These are phyloP conservation scores for Brassica balearica DNA, from an alignment of 441 rosid species.

Conservation along the genomic window DNA sequence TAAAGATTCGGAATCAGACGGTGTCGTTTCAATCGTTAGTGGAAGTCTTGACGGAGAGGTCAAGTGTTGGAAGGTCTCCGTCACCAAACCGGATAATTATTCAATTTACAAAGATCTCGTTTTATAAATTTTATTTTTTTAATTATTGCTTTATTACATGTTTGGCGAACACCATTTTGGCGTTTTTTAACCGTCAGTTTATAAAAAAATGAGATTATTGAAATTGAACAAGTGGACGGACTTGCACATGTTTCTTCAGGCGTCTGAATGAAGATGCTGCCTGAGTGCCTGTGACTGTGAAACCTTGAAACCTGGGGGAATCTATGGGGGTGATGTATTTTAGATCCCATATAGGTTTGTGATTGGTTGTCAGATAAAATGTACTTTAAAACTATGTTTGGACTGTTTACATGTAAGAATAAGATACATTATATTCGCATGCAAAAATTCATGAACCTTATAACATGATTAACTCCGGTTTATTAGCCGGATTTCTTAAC, in stretches of 20 bases:
- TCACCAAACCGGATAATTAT: constrained; percentile 43
- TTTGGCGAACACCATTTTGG: constrained; percentile 13
- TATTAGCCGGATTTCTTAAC: too few species aligned
- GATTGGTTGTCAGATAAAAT: constrained; percentile 29
- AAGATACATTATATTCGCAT: constrained; percentile 20
- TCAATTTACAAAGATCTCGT: constrained; percentile 33
- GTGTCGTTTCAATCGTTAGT: constrained; percentile 60
- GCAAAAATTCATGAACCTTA: constrained; percentile 32
- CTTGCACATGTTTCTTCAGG: constrained; percentile 32
- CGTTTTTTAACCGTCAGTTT: constrained; percentile 30
- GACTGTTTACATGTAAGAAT: background rate
- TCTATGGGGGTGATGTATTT: constrained; percentile 23
- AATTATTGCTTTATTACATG: background rate
- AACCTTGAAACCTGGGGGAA: constrained; percentile 25
- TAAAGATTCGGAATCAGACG: constrained; percentile 46
- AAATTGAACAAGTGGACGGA: constrained; percentile 15
- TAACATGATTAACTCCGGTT: too few species aligned
- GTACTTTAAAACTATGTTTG: constrained; percentile 1
- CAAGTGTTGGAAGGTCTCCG: constrained; percentile 66
- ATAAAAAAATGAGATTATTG: too few species aligned
- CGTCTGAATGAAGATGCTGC: constrained; percentile 8
- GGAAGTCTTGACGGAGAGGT: constrained; percentile 91
- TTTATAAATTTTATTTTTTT: background rate
- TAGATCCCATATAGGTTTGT: constrained; percentile 23
- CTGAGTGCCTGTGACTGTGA: background rate